Evolutionary conservation across 768 basidiomycete species (phyloP), one percentile per base, ranked within the genome.

Genomic region (Tricholoma flavovirens): DNA sequence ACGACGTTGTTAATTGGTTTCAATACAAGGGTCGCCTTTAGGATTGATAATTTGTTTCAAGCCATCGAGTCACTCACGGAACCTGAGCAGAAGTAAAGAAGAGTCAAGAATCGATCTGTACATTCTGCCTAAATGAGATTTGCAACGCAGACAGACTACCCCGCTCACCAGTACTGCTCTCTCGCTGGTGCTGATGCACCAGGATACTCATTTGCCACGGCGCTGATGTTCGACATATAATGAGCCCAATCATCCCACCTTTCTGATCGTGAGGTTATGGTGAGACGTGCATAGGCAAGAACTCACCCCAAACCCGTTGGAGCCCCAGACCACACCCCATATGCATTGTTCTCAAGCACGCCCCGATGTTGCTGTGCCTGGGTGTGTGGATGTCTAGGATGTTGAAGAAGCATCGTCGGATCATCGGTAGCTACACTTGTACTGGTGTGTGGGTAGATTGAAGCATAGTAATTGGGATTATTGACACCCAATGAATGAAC

Each of bases 241-340:
- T 69, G 64, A 2, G 69, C 70, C 77, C 77, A 79, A 45, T 78
- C 76, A 59, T 73, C 71, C 59, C 73, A 49, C 60, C 79, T 79
- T 58, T 26, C 22, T 3, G 42, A 33, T 8, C 4, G 12, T 38
- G 3, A 56, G n/a, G 32, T 7, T 8, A 12, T 3, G 17, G n/a
- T 33, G 12, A 51, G 2, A 42, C 50, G 54, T 7, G 24, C 10
- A 33, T 14, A 58, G 24, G 40, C 38, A 38, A 29, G 9, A 14
- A 72, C 84, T 67, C 65, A 87, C 86, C 82, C 82, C 58, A 85
- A 85, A 17, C 80, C 78, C 12, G 77, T 71, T 0, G 86, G 84
- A 17, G 81, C 82, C 59, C 71, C 74, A 7, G 83, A 82, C 86
- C 86, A 88, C 79, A 87, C 82, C n/a, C 78, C 74, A 52, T 83